Base-by-base conservation (phyloP, 495 filamentous ascomycete genomes). In the Cladorrhinum samala region DNA sequence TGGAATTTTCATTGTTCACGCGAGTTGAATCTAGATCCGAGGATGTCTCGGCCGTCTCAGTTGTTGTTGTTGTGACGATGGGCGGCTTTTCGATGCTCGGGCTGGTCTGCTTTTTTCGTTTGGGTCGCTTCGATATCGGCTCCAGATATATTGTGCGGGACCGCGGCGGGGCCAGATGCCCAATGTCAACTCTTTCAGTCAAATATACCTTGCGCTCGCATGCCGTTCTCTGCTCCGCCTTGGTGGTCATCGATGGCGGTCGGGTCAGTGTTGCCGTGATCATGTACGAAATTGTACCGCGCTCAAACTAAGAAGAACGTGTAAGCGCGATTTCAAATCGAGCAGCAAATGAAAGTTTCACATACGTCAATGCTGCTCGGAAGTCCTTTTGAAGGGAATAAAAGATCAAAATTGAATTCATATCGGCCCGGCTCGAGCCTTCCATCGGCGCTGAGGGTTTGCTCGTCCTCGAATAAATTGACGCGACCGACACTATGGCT, bases 291-390 rank as follows among this genome's bases (percentile, higher is more conserved):
- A 98, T 89, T 13, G 88, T 89, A 18, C 94, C 93, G 58, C 91
- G 83, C 72, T 98, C 94, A 67, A 98, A 98, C 91, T 96, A 67
- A 21, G 38, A 40, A n/a, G 46, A 39, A 20, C 4, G 20, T 21
- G 63, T 68, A 59, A 68, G 64, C 45, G 16, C 8, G 17, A 21
- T n/a, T n/a, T n/a, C n/a, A n/a, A 24, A 9, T 0, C n/a, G 18
- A 21, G 16, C 17, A 16, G 20, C 24, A 20, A 24, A 21, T 24
- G 42, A 24, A 20, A 21, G 2, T 5, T 13, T 21, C 42, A 79
- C 87, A 59, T 78, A 96, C 92, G 71, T 93, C 91, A 61, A 98
- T 89, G 68, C 91, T 95, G 68, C 87, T 95, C 16, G 93, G 93
- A 43, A 97, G 74, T 8, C 83, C 79, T 58, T 86, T 83, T n/a